Evolutionary conservation across 2,329 filamentous ascomycete species (phyloP), one percentile per base, ranked within the genome.

Genomic region (Pseudovirgaria hyperparasitica): DNA sequence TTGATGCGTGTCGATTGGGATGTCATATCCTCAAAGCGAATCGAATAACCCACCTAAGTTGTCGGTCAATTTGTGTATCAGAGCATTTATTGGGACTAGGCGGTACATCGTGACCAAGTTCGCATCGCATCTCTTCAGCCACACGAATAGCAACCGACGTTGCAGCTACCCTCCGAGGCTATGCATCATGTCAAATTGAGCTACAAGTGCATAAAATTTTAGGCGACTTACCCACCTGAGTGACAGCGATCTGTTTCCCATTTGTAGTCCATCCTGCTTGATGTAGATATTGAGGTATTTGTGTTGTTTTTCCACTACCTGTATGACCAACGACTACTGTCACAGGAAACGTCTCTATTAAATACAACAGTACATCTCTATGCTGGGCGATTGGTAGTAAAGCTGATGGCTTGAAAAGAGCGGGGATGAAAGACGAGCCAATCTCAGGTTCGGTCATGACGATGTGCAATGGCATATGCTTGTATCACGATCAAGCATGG

Each of bases 241-340:
- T 96, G 22, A 96, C 69, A 12, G 76, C 87, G 39, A 98, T 79
- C 23, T 80, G 54, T 47, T 86, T 92, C 12, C 81, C 84, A 47
- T 85, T 70, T 16, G 67, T 65, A 48, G 82, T 87, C 86, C 87
- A 96, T 54, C 87, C 87, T 44, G 79, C 82, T 41, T 81, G 67
- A 31, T 92, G 76, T 9, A 96, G 67, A 43, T 80, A 96, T 42
- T 94, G 87, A 1, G 90, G 90, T 22, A 96, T 77, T 49, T 96
- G 90, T 0, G 90, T 96, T 2, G 86, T 93, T 57, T 96, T 96
- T 22, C 87, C 86, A 14, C 9, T 5, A 4, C 90, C 90, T 2
- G 90, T 96, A 48, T 94, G 85, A 6, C 87, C 90, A 29, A 96
- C 75, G 9, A 96, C 73, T 26, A 96, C 82, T 0, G 82, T 87